Conservation (phyloP, 306 rosid species). For the Pyrus pyrifolia region DNA sequence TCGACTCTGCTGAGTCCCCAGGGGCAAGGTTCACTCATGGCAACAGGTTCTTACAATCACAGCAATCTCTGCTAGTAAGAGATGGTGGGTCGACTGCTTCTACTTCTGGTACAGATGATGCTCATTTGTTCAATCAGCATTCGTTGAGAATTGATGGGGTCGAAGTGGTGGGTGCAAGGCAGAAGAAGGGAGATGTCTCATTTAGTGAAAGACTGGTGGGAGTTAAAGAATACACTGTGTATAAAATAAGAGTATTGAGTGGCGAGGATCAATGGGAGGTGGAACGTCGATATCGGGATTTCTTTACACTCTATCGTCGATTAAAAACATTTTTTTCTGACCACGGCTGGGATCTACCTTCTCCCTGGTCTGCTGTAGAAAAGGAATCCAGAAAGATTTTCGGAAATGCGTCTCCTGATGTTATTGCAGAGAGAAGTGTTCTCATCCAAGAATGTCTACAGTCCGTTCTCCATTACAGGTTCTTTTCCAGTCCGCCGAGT, state of each 20-base stretch:
- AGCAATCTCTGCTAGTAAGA: constrained; percentile 53
- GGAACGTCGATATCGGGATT: constrained; percentile 91
- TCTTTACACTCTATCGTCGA: constrained; percentile 59
- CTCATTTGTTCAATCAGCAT: constrained; percentile 39
- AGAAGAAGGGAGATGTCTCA: constrained; percentile 89
- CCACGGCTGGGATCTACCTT: constrained; percentile 73
- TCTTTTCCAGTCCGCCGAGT: constrained; percentile 55
- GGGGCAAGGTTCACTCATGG: constrained; percentile 46
- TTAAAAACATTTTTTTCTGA: constrained; percentile 59
- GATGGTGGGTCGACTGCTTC: constrained; percentile 93
- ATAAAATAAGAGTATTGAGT: constrained; percentile 72
- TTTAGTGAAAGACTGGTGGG: constrained; percentile 97
- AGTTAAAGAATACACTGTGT: constrained; percentile 91
- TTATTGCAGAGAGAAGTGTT: constrained; percentile 81
- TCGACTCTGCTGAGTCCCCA: constrained; percentile 68
- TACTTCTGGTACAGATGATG: constrained; percentile 59
- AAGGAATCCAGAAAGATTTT: constrained; percentile 75
- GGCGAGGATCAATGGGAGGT: constrained; percentile 88
- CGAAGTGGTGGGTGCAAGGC: constrained; percentile 97
- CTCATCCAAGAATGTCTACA: constrained; percentile 84
- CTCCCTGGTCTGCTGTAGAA: constrained; percentile 80
- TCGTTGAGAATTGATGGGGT: constrained; percentile 61
- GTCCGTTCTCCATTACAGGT: constrained; percentile 54
- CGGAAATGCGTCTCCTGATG: constrained; percentile 88
- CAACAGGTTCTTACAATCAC: constrained; percentile 42